Evolutionary conservation across 2,329 filamentous ascomycete species (phyloP).

Genomic region (Plenodomus tracheiphilus): DNA sequence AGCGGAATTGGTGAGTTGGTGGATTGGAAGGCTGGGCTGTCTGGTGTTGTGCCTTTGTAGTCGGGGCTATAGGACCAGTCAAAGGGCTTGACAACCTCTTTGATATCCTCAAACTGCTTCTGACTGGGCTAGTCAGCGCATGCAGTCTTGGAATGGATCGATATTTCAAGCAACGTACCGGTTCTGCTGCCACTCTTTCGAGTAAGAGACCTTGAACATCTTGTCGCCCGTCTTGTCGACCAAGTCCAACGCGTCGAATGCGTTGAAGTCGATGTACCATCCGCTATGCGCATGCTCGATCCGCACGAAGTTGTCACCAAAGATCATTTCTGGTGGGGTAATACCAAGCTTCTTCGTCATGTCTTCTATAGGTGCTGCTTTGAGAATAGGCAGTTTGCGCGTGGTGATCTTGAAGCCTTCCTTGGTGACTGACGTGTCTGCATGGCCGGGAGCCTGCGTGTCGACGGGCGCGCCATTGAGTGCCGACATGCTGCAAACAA

Average conservation of each 20-base stretch:
- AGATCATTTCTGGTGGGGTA: constrained; percentile 97
- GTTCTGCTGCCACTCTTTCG: constrained; percentile 79
- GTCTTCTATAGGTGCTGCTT: constrained; percentile 83
- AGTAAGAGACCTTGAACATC: constrained; percentile 94
- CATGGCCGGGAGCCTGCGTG: constrained; percentile 37
- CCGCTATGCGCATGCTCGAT: constrained; percentile 73
- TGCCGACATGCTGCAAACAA: constrained; percentile 19
- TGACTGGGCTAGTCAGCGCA: constrained; percentile 56
- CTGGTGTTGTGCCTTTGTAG: constrained; percentile 71
- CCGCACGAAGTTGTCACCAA: constrained; percentile 86
- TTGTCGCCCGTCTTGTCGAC: constrained; percentile 92
- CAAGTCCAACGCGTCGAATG: constrained; percentile 81
- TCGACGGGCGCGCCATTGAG: constrained; percentile 40
- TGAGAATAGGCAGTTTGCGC: constrained; percentile 92
- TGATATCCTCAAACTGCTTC: constrained; percentile 81
- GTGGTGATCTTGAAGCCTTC: constrained; percentile 73
- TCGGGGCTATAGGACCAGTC: constrained; percentile 97
- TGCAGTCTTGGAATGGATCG: not conserved
- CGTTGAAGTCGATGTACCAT: constrained; percentile 81
- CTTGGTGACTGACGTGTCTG: constrained; percentile 42
- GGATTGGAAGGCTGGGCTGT: constrained; percentile 45
- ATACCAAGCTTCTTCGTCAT: constrained; percentile 81
- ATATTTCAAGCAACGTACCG: constrained; percentile 46
- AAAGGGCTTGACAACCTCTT: constrained; percentile 91
- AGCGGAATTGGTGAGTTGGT: constrained; percentile 71